Evolutionary conservation across 805 yeast species (phyloP).

Genomic region (Schizosaccharomyces lindneri): DNA sequence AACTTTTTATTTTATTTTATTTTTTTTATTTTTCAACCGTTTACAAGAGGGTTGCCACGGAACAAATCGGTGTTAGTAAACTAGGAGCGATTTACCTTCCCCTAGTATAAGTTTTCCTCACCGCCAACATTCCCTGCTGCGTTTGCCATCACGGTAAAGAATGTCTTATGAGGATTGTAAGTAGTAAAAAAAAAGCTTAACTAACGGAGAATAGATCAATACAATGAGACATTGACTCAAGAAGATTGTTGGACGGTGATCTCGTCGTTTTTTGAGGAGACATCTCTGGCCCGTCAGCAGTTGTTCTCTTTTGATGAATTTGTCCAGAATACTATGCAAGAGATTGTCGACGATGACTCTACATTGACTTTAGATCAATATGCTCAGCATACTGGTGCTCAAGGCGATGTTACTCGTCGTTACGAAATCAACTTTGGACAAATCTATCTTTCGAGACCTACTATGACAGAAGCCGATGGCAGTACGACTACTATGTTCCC

Average conservation of each 20-base stretch:
- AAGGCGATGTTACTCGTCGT: slow-evolving; percentile 71
- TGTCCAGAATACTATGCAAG: slow-evolving; percentile 88
- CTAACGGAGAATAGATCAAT: not conserved
- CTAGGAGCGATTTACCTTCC: not conserved
- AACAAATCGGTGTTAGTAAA: not conserved
- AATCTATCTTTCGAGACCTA: slow-evolving; percentile 84
- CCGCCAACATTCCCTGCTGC: slow-evolving; percentile 1
- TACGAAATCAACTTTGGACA: slow-evolving; percentile 96
- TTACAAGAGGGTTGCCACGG: not conserved
- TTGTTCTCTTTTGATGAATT: slow-evolving; percentile 95
- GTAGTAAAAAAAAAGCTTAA: not conserved
- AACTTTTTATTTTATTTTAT: too few relatives aligned
- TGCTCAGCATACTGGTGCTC: slow-evolving; percentile 84
- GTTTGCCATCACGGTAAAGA: not conserved
- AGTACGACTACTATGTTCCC: slow-evolving; percentile 97
- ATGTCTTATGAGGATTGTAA: slow-evolving; percentile 2
- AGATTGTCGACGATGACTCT: slow-evolving; percentile 85
- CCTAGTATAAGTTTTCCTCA: not conserved
- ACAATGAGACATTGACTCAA: slow-evolving; percentile 2
- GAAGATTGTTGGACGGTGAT: slow-evolving; percentile 99
- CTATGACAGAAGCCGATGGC: slow-evolving; percentile 98
- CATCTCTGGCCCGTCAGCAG: slow-evolving; percentile 94
- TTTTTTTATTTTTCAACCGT: not conserved
- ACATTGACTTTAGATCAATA: slow-evolving; percentile 89
- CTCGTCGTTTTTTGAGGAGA: slow-evolving; percentile 82